These are phyloP conservation scores for Termitomyces sp. DNA, from an alignment of 768 basidiomycete species.

Conservation along the genomic window DNA sequence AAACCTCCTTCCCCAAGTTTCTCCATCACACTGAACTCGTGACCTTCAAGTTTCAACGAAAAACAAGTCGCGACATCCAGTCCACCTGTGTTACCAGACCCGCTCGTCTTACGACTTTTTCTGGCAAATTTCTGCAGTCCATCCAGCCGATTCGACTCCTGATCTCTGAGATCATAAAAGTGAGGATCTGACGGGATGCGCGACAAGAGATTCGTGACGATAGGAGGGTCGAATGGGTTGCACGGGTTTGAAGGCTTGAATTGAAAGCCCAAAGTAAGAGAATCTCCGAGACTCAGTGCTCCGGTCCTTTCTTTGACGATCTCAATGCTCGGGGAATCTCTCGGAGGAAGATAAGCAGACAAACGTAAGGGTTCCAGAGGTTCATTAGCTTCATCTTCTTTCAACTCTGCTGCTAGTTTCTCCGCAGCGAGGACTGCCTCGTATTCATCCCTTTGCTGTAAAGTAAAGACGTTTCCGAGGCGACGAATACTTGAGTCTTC, in stretches of 20 bases:
- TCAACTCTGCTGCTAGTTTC: slow-evolving; percentile 46
- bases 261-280: slow-evolving; percentile 51
- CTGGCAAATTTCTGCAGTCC: slow-evolving; percentile 68
- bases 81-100: slow-evolving; percentile 25
- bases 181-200: slow-evolving; percentile 54
- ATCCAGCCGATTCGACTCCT: slow-evolving; percentile 56
- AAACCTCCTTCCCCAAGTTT: slow-evolving; percentile 98
- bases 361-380: slow-evolving; percentile 25
- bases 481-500: slow-evolving; percentile 17
- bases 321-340: slow-evolving; percentile 19
- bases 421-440: slow-evolving; percentile 50
- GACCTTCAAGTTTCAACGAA: slow-evolving; percentile 56
- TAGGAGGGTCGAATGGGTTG: slow-evolving; percentile 71
- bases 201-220: slow-evolving; percentile 60
- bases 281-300: slow-evolving; percentile 59
- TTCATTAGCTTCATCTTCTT: slow-evolving; percentile 26
- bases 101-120: slow-evolving; percentile 39
- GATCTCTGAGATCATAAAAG: slow-evolving; percentile 53
- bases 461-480: slow-evolving; percentile 20
- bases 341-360: slow-evolving; percentile 17
- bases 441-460: slow-evolving; percentile 30
- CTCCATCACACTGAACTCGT: slow-evolving; percentile 64
- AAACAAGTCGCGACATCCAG: slow-evolving; percentile 36
- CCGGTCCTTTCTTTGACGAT: slow-evolving; percentile 57
- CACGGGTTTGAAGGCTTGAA: slow-evolving; percentile 85